Percentiles rank a stretch among this genome's conserved stretches.
These are phyloP conservation scores for Paraphaeosphaeria sporulosa DNA, from an alignment of 2,329 filamentous ascomycete genomes.

Conservation along the genomic window DNA sequence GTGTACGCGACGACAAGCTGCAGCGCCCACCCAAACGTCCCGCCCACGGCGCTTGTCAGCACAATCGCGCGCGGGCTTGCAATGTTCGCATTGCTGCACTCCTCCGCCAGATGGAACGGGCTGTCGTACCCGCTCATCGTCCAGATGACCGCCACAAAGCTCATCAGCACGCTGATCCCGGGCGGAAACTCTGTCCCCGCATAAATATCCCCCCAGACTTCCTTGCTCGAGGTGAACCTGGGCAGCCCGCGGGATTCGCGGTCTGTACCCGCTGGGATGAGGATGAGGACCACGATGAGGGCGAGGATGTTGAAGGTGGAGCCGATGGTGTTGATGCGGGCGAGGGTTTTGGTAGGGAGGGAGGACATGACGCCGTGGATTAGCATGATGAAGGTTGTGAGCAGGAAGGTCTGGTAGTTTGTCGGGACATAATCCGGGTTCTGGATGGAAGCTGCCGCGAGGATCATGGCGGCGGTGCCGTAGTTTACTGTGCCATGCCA, in stretches of 20 bases:
- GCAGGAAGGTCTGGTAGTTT: constrained; percentile 72
- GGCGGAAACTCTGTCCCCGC: constrained; percentile 72
- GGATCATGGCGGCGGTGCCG: constrained; percentile 72
- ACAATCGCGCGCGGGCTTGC: constrained; percentile 76
- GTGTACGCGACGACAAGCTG: constrained; percentile 78
- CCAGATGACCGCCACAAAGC: constrained; percentile 75
- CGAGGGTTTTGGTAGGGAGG: constrained; percentile 75
- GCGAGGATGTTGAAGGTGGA: constrained; percentile 75
- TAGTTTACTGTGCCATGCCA: constrained; percentile 63
- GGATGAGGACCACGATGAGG: constrained; percentile 70
- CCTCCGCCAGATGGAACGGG: constrained; percentile 76
- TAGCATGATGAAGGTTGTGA: constrained; percentile 72
- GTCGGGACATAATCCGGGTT: constrained; percentile 71
- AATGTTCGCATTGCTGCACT: constrained; percentile 76
- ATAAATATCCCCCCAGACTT: constrained; percentile 72
- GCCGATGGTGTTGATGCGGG: constrained; percentile 72
- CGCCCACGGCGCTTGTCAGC: constrained; percentile 71
- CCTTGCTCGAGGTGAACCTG: constrained; percentile 64
- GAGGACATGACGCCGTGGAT: constrained; percentile 72
- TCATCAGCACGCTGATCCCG: constrained; percentile 74
- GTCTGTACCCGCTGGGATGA: constrained; percentile 69
- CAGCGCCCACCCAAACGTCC: constrained; percentile 74
- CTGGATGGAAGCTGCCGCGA: constrained; percentile 73
- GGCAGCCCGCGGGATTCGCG: constrained; percentile 60
- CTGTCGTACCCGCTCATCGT: constrained; percentile 73